A percentile compares a stretch with the other conserved stretches of the same genome.
Evolutionary conservation across 148 eudicot species (phyloP).

Genomic region (Oxyria digyna): DNA sequence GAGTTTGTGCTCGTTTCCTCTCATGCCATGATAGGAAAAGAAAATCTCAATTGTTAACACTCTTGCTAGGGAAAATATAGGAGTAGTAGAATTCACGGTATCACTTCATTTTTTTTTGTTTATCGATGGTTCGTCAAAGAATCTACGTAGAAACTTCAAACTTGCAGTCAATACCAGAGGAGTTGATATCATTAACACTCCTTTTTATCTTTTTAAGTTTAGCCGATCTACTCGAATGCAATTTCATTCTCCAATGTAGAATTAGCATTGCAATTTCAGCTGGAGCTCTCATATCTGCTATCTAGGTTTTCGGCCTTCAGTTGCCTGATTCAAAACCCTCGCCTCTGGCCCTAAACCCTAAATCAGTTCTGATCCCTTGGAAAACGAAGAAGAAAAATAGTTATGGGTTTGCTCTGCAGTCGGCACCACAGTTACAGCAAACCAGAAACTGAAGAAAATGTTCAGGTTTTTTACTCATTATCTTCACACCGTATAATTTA

Average conservation of each 20-base stretch:
- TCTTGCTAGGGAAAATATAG: neutral
- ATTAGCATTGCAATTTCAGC: neutral
- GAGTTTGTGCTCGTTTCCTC: neutral
- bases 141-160: neutral
- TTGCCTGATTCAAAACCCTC: neutral
- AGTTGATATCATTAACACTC: neutral
- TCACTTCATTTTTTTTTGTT: neutral
- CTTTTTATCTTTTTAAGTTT: neutral
- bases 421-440: conserved; percentile 42
- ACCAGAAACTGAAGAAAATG: conserved; percentile 60
- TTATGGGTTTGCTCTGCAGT: conserved; percentile 85
- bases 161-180: neutral
- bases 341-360: neutral
- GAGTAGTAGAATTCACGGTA: neutral
- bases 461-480: conserved; percentile 33
- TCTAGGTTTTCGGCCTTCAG: neutral
- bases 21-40: neutral
- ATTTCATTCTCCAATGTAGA: neutral
- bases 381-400: neutral
- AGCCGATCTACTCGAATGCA: neutral
- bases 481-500: neutral
- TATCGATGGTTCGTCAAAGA: neutral
- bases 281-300: neutral
- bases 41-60: neutral
- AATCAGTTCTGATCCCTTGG: neutral